Percentiles rank a stretch among this genome's conserved stretches.
These are phyloP conservation scores for Agastache rugosa DNA, from an alignment of 257 asterid species.

Conservation along the genomic window DNA sequence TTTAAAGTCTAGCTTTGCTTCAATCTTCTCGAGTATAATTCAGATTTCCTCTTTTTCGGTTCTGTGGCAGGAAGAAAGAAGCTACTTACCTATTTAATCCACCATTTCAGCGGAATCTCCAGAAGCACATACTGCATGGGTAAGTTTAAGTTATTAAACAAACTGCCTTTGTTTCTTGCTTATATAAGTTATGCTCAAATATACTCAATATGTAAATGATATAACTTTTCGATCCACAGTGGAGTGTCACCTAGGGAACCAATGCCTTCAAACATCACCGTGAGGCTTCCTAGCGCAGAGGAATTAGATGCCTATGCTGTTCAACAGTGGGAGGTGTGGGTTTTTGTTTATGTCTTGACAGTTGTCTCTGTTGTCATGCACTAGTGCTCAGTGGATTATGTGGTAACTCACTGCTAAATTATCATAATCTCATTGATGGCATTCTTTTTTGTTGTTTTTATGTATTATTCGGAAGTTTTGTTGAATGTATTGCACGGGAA, in stretches of 20 bases:
- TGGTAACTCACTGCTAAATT: conserved; percentile 23
- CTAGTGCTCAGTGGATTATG: conserved; percentile 29
- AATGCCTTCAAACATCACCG: conserved; percentile 79
- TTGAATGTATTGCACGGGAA: conserved; percentile 22
- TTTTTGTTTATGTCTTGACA: conserved; percentile 25
- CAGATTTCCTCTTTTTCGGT: conserved; percentile 33
- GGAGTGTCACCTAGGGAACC: conserved; percentile 97
- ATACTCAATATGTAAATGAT: conserved; percentile 20
- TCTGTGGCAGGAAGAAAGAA: conserved; percentile 79
- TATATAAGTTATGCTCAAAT: conserved; percentile 12
- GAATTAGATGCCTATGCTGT: conserved; percentile 89
- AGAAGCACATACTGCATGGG: conserved; percentile 86
- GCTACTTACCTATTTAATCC: conserved; percentile 66
- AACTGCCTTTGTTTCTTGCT: conserved; percentile 1
- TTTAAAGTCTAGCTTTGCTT: conserved; percentile 17
- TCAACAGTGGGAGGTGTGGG: conserved; percentile 94
- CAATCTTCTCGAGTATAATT: conserved; percentile 25
- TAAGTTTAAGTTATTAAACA: conserved; percentile 42
- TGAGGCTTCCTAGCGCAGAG: conserved; percentile 88
- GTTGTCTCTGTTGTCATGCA: conserved; percentile 31
- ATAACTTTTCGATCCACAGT: conserved; percentile 54
- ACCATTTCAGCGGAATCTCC: conserved; percentile 85
- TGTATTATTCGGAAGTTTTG: not conserved
- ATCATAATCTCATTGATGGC: not conserved
- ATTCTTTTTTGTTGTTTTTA: not conserved